phyloP scores from a whole-genome alignment of 2,329 filamentous ascomycete species.

The Cordyceps tenuipes region DNA sequence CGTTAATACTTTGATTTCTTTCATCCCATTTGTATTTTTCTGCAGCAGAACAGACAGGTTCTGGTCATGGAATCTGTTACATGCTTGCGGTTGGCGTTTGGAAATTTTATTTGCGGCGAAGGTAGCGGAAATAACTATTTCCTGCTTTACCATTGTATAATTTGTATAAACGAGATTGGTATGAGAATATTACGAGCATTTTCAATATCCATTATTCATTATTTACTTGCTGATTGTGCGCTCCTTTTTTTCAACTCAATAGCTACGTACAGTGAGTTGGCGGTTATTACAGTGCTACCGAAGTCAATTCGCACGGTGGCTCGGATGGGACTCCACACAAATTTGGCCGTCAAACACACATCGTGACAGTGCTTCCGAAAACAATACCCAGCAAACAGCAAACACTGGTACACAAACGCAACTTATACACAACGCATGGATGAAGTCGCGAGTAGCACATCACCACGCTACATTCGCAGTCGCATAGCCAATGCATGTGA shows the following conservation, averaged over 20 bases:
- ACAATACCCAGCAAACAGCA: neutral
- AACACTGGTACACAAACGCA: neutral
- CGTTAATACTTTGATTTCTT: slow-evolving; percentile 1
- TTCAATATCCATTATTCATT: neutral
- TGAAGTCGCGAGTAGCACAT: neutral
- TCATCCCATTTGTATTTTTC: neutral
- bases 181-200: slow-evolving; percentile 5
- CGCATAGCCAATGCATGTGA: slow-evolving; percentile 48
- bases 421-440: neutral
- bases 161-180: slow-evolving; percentile 8
- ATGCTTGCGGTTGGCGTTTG: slow-evolving; percentile 2
- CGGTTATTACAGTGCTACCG: neutral
- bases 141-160: slow-evolving; percentile 7
- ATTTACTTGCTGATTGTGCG: neutral
- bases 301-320: neutral
- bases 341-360: neutral
- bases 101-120: neutral
- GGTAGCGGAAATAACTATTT: neutral
- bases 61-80: neutral
- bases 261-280: too few species aligned
- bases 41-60: slow-evolving; percentile 1
- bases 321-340: slow-evolving; percentile 4
- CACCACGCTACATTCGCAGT: slow-evolving; percentile 24
- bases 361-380: slow-evolving; percentile 11
- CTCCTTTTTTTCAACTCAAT: neutral